A percentile compares a stretch with the other conserved stretches of the same genome.
These are phyloP conservation scores for Withania somnifera DNA, from an alignment of 305 asterid genomes.

Conservation along the genomic window DNA sequence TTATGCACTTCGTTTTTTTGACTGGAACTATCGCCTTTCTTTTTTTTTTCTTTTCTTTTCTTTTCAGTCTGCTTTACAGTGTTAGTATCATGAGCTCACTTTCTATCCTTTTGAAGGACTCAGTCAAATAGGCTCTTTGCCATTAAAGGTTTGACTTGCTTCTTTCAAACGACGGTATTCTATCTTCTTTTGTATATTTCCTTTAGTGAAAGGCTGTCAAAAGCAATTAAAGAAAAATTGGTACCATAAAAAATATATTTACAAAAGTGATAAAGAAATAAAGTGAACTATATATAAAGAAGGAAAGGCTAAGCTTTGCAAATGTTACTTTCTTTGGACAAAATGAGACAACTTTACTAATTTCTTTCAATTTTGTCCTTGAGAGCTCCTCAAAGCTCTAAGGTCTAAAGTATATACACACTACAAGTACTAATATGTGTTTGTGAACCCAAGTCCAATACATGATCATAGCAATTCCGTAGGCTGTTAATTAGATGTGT, in stretches of 20 bases:
- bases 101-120: constrained; percentile 14
- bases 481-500: background rate
- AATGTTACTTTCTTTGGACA: constrained; percentile 1
- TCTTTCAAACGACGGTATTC: constrained; percentile 27
- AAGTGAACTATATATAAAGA: constrained; percentile 16
- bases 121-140: constrained; percentile 5
- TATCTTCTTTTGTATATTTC: background rate
- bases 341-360: background rate
- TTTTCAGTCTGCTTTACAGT: background rate
- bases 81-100: background rate
- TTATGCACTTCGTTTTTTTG: no score
- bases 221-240: background rate
- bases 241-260: background rate
- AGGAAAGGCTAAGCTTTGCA: constrained; percentile 14
- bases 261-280: constrained; percentile 26
- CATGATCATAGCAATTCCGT: background rate
- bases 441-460: background rate
- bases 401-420: background rate
- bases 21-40: constrained; percentile 6
- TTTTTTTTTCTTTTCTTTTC: constrained; percentile 6
- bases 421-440: background rate
- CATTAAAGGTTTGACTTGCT: constrained; percentile 58
- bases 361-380: background rate
- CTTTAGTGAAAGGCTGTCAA: background rate
- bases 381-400: background rate